A percentile compares a stretch with the other conserved stretches of the same genome.
phyloP scores from a whole-genome alignment of 2,329 filamentous ascomycete genomes.

The Trichophyton equinum region DNA sequence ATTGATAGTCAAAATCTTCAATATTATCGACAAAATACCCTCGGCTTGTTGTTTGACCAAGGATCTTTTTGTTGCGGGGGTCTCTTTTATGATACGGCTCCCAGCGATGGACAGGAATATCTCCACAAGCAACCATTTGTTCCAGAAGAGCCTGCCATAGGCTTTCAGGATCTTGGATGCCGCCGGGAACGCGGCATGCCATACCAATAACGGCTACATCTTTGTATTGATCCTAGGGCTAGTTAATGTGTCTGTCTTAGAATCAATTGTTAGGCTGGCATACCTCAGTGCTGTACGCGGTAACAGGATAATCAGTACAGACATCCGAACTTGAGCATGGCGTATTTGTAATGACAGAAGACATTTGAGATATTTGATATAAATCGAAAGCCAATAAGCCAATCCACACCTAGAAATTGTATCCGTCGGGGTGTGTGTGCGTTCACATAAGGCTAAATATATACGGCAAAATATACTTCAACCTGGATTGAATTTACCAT shows the following conservation, averaged over 20 bases:
- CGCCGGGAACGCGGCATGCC: constrained; percentile 3
- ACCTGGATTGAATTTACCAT: neutral
- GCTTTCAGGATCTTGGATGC: neutral
- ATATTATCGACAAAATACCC: constrained; percentile 1
- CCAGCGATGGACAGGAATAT: neutral
- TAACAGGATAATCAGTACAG: neutral
- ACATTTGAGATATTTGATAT: neutral
- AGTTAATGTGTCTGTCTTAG: neutral
- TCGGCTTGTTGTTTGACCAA: neutral
- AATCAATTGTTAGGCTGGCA: neutral
- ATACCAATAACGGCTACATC: constrained; percentile 3
- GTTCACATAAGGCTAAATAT: neutral
- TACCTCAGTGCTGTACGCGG: neutral
- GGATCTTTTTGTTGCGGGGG: neutral
- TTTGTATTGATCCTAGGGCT: neutral
- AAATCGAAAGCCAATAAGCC: neutral
- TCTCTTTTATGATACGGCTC: neutral
- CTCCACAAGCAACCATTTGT: neutral
- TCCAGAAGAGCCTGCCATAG: neutral
- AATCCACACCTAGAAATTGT: neutral
- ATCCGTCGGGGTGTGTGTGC: neutral
- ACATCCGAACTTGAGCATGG: neutral
- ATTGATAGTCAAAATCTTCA: constrained; percentile 15
- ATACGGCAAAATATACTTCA: neutral
- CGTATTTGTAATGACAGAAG: neutral